A percentile compares a stretch with the other conserved stretches of the same genome.
phyloP scores from a whole-genome alignment of 1,284 basidiomycete species.

The Ustilago nuda region DNA sequence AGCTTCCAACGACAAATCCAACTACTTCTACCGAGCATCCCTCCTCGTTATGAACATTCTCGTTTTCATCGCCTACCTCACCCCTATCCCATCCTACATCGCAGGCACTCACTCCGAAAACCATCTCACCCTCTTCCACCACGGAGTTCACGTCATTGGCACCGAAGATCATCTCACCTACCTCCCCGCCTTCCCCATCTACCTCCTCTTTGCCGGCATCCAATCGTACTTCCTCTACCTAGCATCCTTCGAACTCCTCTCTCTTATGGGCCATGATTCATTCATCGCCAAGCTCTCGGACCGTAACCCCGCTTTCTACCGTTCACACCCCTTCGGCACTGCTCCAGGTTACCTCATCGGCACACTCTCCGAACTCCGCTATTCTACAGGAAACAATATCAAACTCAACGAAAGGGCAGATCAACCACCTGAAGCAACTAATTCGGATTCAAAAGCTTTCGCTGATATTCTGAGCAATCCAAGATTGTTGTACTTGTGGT shows the following conservation, averaged over 20 bases:
- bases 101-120: slow-evolving; percentile 65
- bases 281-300: slow-evolving; percentile 17
- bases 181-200: slow-evolving; percentile 67
- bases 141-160: slow-evolving; percentile 56
- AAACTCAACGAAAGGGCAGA: slow-evolving; percentile 40
- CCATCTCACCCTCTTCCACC: slow-evolving; percentile 63
- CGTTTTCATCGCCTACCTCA: slow-evolving; percentile 59
- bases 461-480: slow-evolving; percentile 45
- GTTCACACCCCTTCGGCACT: slow-evolving; percentile 66
- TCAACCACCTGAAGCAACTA: slow-evolving; percentile 8
- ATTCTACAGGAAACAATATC: slow-evolving; percentile 35
- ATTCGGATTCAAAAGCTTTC: slow-evolving; percentile 29
- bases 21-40: slow-evolving; percentile 61
- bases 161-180: slow-evolving; percentile 65
- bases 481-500: slow-evolving; percentile 60
- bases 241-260: slow-evolving; percentile 48
- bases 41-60: slow-evolving; percentile 56
- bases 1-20: slow-evolving; percentile 56
- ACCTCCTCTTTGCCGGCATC: slow-evolving; percentile 55
- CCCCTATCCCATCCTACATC: slow-evolving; percentile 65
- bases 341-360: slow-evolving; percentile 63
- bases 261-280: slow-evolving; percentile 46
- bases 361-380: slow-evolving; percentile 59
- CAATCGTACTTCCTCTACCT: slow-evolving; percentile 56
- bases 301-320: slow-evolving; percentile 46